Base-by-base conservation (phyloP, 2,329 filamentous ascomycete species). In the Colletotrichum lupini region DNA sequence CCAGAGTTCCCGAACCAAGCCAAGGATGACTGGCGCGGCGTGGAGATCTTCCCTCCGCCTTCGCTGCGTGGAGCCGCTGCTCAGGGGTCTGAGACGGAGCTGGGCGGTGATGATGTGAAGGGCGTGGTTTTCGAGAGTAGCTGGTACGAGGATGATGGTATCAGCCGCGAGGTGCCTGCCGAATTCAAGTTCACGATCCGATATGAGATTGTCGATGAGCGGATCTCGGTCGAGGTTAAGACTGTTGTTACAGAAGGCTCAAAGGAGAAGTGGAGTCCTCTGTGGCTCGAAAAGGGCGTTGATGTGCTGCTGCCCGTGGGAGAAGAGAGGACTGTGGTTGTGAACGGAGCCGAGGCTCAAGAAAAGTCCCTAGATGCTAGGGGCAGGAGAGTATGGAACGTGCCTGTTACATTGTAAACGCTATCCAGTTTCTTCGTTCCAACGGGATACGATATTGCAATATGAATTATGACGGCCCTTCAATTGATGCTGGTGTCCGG, bases 41-140 rank as follows among this genome's bases (percentile, higher is more conserved):
- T 85, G 0, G 85, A 86, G 75, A 83, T 86, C 26, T 85, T 85
- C 74, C 84, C 84, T 0, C 81, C 83, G 0, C 78, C 70, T 11
- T 61, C 58, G 46, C 61, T 67, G 32, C 42, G 67, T 7, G 71
- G 71, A 26, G 56, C 35, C 8, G 66, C 71, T 0, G 73, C 74
- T 3, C 60, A 68, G 16, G 76, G 73, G 7, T 52, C 42, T 14
- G 65, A 53, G 19, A 19, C 46, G n/a, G 53, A 55, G 42, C 19
- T 32, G 16, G 60, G 16, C 7, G 28, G 16, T 9, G 59, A 72
- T 1, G 59, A 69, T 6, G 24, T 64, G n/a, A 53, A 55, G 65
- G 72, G 74, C 19, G 78, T 77, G 57, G 78, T 77, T 76, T 81
- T 80, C 12, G 75, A 77, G 63, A 80, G 71, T 1, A 72, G 71